Conservation (phyloP, 2,329 filamentous ascomycete genomes). For the Periconia sp. region DNA sequence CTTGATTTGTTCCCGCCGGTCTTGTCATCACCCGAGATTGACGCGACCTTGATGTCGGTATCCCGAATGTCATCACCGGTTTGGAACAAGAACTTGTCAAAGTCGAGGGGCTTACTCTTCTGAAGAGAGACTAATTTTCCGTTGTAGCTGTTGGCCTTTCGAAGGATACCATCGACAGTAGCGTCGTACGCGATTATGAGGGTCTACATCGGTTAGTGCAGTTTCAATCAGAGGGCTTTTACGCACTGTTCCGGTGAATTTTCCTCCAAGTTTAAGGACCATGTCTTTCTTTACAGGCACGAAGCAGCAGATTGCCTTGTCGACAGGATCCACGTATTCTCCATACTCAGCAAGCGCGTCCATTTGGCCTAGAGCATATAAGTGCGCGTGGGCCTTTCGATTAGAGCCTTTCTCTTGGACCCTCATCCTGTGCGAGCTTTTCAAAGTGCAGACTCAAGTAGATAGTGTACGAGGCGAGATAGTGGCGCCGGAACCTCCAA, state of each 20-base stretch:
- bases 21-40: slow-evolving; percentile 63
- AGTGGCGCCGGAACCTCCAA: too few species aligned
- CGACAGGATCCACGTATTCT: slow-evolving; percentile 28
- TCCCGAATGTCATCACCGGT: slow-evolving; percentile 67
- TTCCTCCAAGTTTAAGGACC: slow-evolving; percentile 35
- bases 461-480: too few species aligned
- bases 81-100: slow-evolving; percentile 24
- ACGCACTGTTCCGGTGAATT: slow-evolving; percentile 41
- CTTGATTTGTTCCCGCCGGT: slow-evolving; percentile 16
- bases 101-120: slow-evolving; percentile 29
- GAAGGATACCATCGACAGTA: slow-evolving; percentile 45
- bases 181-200: slow-evolving; percentile 41
- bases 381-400: slow-evolving; percentile 36
- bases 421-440: slow-evolving; percentile 42
- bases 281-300: slow-evolving; percentile 41
- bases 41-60: slow-evolving; percentile 89
- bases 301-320: slow-evolving; percentile 43
- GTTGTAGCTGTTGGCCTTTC: slow-evolving; percentile 15
- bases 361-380: slow-evolving; percentile 31
- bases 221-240: slow-evolving; percentile 1
- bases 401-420: slow-evolving; percentile 41
- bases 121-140: slow-evolving; percentile 17
- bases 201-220: slow-evolving; percentile 17
- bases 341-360: slow-evolving; percentile 40
- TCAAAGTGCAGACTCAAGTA: too few species aligned